Evolutionary conservation across 257 asterid genomes (phyloP).

Genomic region (Sherardia arvensis): DNA sequence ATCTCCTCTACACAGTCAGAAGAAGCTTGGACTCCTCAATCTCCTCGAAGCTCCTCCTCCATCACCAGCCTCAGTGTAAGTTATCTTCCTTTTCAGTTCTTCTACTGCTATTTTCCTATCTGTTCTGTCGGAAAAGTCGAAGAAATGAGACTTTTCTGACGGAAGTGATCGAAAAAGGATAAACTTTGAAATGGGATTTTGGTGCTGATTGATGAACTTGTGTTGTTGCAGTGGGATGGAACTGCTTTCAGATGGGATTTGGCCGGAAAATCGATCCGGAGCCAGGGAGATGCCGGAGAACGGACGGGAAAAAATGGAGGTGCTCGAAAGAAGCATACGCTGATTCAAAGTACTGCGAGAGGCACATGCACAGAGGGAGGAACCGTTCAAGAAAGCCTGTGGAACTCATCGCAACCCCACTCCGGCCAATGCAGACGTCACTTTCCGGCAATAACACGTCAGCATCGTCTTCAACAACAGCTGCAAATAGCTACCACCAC

Average conservation of each 20-base stretch:
- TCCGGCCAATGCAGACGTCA: background rate
- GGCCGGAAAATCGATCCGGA: conserved; percentile 87
- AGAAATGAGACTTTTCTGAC: too few relatives aligned
- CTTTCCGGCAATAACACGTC: conserved; percentile 2
- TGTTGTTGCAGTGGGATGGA: conserved; percentile 72
- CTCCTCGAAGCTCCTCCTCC: conserved; percentile 51
- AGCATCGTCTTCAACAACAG: conserved; percentile 5
- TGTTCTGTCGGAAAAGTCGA: too few relatives aligned
- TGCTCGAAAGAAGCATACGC: conserved; percentile 91
- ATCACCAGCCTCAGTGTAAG: conserved; percentile 51
- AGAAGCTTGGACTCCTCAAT: conserved; percentile 55
- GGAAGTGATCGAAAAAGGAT: too few relatives aligned
- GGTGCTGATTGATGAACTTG: background rate
- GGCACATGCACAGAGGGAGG: conserved; percentile 99
- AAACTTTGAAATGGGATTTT: too few relatives aligned
- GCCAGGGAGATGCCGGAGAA: conserved; percentile 95
- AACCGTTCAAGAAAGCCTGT: conserved; percentile 99
- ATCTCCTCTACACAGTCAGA: conserved; percentile 74
- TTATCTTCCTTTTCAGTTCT: background rate
- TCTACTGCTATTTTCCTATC: too few relatives aligned
- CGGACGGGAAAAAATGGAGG: conserved; percentile 97
- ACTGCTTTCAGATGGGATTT: conserved; percentile 67
- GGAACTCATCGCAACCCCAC: conserved; percentile 52
- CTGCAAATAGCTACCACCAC: conserved; percentile 9
- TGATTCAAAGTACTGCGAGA: conserved; percentile 95